Evolutionary conservation across 2,329 filamentous ascomycete genomes (phyloP), one percentile per base, ranked within the genome.

Genomic region (Ascochyta fabae): DNA sequence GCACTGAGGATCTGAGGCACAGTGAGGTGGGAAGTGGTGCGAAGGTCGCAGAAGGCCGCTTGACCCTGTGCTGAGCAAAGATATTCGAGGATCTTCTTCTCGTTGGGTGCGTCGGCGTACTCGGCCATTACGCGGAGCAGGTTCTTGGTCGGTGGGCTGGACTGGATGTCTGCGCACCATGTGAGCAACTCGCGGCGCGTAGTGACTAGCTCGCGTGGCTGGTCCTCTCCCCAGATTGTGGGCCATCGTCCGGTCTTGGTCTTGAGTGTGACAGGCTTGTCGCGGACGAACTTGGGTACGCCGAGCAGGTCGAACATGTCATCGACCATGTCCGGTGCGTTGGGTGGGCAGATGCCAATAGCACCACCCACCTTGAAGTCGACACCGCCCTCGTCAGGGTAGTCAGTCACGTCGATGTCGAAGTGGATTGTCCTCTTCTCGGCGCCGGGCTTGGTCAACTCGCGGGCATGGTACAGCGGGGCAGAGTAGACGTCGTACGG

Each of bases 341-440:
- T 99, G 51, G 92, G 92, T 0, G 94, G 93, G 72, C 91, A 92
- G 54, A 99, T 86, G 35, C 95, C 95, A 75, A 99, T 94, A 48
- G 95, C 95, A 50, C 95, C 95, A 54, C 95, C 95, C 16, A 99
- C 95, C 72, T 94, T 93, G 83, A 98, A 99, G 72, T 98, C 95
- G 5, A 93, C 87, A 49, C 90, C 89, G 52, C 84, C 83, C 78
- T 96, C 92, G 19, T 86, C 84, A 0, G 95, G 92, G 68, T 99
- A 99, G 73, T 96, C 89, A 44, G 94, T 97, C 45, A 99, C 89
- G 69, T 99, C 95, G 40, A 99, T 86, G 69, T 98, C 95, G 69
- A 98, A 98, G 77, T 99, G 95, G 75, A 94, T 96, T 0, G 95
- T 99, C 58, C 94, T 86, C 85, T 99, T 99, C 81, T 96, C 92